Conservation (phyloP, 1,284 basidiomycete genomes). For the Sutorius eximius region DNA sequence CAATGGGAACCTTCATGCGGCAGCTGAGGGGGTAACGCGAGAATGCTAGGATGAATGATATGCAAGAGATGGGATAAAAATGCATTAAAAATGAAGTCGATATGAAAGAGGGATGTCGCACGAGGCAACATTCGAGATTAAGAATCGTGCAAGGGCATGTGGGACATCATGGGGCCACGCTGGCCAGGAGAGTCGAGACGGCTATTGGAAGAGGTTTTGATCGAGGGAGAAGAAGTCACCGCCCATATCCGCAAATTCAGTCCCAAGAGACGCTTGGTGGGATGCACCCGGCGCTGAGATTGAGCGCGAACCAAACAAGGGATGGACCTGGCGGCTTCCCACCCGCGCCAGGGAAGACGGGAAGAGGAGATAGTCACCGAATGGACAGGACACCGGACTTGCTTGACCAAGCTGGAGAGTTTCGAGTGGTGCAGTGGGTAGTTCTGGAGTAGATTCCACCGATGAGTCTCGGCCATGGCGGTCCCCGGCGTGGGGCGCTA, state of each 20-base stretch:
- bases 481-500: slow-evolving; percentile 50
- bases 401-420: slow-evolving; percentile 40
- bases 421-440: slow-evolving; percentile 43
- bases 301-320: slow-evolving; percentile 35
- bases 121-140: slow-evolving; percentile 3
- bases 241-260: slow-evolving; percentile 50
- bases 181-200: not conserved
- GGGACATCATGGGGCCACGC: slow-evolving; percentile 9
- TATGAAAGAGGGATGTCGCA: slow-evolving; percentile 15
- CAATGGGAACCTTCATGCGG: slow-evolving; percentile 20
- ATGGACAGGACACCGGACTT: slow-evolving; percentile 34
- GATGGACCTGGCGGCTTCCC: slow-evolving; percentile 16
- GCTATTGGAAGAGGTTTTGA: slow-evolving; percentile 47
- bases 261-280: slow-evolving; percentile 10
- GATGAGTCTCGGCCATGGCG: slow-evolving; percentile 47
- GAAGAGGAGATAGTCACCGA: slow-evolving; percentile 26
- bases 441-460: slow-evolving; percentile 56
- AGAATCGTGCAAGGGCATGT: not conserved
- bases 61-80: slow-evolving; percentile 35
- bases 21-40: slow-evolving; percentile 19
- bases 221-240: slow-evolving; percentile 47
- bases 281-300: slow-evolving; percentile 34
- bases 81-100: slow-evolving; percentile 28
- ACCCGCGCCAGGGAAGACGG: slow-evolving; percentile 22
- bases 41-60: slow-evolving; percentile 32